These are phyloP conservation scores for Syzygium malaccense DNA, from an alignment of 441 rosid species.

Conservation along the genomic window DNA sequence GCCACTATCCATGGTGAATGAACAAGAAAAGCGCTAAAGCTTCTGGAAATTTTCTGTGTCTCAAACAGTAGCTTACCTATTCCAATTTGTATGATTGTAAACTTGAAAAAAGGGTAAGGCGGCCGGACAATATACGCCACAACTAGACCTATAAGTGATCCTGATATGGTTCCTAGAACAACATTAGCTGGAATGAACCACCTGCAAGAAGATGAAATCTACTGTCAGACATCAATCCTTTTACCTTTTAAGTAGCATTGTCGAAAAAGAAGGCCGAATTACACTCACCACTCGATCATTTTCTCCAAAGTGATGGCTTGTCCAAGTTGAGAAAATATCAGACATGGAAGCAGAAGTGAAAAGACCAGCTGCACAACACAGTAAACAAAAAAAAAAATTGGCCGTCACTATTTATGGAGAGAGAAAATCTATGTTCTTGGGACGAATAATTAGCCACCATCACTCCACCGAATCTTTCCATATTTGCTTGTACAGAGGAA, in stretches of 20 bases:
- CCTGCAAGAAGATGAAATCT: slow-evolving; percentile 37
- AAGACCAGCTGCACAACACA: slow-evolving; percentile 66
- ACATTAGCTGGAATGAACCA: slow-evolving; percentile 97
- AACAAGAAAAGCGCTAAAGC: not conserved
- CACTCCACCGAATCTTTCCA: not conserved
- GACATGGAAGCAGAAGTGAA: slow-evolving; percentile 92
- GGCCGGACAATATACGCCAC: slow-evolving; percentile 65
- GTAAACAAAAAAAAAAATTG: not conserved
- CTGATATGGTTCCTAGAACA: slow-evolving; percentile 56
- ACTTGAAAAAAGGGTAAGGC: slow-evolving; percentile 90
- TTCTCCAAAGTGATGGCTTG: slow-evolving; percentile 83
- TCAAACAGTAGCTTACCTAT: slow-evolving; percentile 47
- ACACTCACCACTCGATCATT: slow-evolving; percentile 73
- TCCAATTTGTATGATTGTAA: slow-evolving; percentile 75
- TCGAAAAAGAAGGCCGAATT: not conserved
- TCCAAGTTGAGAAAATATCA: slow-evolving; percentile 95
- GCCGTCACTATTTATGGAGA: not conserved
- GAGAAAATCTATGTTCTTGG: not conserved
- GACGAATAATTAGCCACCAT: not conserved
- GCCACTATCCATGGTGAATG: not conserved
- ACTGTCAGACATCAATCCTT: not conserved
- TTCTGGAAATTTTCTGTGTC: not conserved
- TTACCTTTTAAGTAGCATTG: not conserved
- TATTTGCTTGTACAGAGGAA: not conserved
- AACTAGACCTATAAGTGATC: slow-evolving; percentile 66